phyloP scores from a whole-genome alignment of 2,329 filamentous ascomycete genomes.

The Colletotrichum liaoningense region DNA sequence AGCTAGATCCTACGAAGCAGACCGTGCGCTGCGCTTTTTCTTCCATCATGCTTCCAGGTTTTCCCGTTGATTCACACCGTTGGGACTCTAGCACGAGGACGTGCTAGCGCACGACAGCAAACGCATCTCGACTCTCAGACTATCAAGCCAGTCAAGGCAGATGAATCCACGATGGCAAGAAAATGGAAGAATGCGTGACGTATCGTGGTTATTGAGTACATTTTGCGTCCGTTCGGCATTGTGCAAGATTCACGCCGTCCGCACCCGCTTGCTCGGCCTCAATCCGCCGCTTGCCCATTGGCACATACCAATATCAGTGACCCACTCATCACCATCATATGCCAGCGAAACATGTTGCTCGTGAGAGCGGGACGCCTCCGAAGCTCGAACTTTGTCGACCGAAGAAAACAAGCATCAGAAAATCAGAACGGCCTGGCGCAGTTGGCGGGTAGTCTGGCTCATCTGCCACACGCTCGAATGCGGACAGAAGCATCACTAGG shows the following conservation, averaged over 20 bases:
- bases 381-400: neutral
- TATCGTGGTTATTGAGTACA: neutral
- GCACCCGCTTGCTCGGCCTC: neutral
- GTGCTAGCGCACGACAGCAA: neutral
- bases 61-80: neutral
- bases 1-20: neutral
- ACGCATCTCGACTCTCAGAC: neutral
- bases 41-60: neutral
- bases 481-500: neutral
- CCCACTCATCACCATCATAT: neutral
- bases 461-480: neutral
- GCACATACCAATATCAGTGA: neutral
- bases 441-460: neutral
- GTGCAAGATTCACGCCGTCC: neutral
- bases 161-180: neutral
- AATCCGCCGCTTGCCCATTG: neutral
- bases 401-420: neutral
- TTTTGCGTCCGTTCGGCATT: neutral
- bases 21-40: neutral
- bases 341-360: slow-evolving; percentile 13
- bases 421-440: neutral
- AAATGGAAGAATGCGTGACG: neutral
- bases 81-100: neutral
- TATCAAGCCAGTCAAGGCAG: neutral
- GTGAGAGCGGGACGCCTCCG: neutral